These are phyloP conservation scores for Alliaria petiolata DNA, from an alignment of 345 rosid species.

Conservation along the genomic window DNA sequence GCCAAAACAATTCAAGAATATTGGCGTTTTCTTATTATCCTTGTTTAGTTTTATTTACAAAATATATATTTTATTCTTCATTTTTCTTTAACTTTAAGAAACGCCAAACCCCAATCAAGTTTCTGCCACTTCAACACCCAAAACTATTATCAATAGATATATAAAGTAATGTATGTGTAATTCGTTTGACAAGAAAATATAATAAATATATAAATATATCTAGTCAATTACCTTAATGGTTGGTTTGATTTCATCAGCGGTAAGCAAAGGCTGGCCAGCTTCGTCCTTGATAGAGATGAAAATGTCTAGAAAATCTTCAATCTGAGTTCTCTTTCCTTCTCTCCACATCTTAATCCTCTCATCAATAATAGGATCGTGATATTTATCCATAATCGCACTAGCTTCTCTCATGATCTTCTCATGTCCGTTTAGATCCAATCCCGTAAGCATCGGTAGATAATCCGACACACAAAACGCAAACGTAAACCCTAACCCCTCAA, in stretches of 20 bases:
- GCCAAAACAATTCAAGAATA: too few relatives aligned
- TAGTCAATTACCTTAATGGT: slow-evolving; percentile 31
- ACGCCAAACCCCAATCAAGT: not conserved
- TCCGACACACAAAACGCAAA: slow-evolving; percentile 34
- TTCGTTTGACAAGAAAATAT: not conserved
- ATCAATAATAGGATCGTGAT: slow-evolving; percentile 30
- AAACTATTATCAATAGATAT: not conserved
- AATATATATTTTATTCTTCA: too few relatives aligned
- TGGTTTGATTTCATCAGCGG: slow-evolving; percentile 43
- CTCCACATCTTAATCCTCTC: slow-evolving; percentile 34
- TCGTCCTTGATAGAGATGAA: slow-evolving; percentile 33
- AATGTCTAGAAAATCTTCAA: slow-evolving; percentile 46
- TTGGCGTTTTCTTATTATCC: too few relatives aligned
- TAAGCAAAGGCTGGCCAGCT: slow-evolving; percentile 34
- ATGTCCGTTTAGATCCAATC: slow-evolving; percentile 32
- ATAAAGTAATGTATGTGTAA: not conserved
- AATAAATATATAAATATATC: not conserved
- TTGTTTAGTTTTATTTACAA: too few relatives aligned
- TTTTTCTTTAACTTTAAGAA: too few relatives aligned
- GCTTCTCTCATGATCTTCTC: slow-evolving; percentile 34
- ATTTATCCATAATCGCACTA: slow-evolving; percentile 28
- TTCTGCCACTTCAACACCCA: not conserved
- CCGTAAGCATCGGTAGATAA: slow-evolving; percentile 30
- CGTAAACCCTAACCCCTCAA: slow-evolving; percentile 24
- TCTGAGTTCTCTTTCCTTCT: slow-evolving; percentile 27